Base-by-base conservation (phyloP, 2,329 filamentous ascomycete genomes). In the Calonectria naviculata region DNA sequence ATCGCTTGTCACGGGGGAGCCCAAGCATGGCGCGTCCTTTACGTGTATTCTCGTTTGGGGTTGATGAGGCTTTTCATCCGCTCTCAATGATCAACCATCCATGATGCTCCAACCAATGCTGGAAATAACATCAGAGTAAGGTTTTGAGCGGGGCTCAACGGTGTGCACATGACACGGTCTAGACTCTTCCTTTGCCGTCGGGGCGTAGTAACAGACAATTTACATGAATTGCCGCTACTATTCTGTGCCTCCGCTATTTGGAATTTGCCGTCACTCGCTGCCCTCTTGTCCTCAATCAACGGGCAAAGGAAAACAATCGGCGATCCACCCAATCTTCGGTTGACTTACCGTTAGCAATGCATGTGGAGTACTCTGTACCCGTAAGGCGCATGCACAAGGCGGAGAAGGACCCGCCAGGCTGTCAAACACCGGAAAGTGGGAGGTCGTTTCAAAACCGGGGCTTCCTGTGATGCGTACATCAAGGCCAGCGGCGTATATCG, bases 351-450 rank as follows among this genome's bases (percentile, higher is more conserved):
- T 36, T 17, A 38, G 52, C 52, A 56, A 56, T 56, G 52, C 52
- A 56, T 36, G 52, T 56, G 52, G 52, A 21, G 52, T 26, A 54
- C 28, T 15, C 17, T 29, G 12, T 62, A n/a, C 1, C 28, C 13
- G 56, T 46, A 46, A n/a, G 42, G 42, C 42, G 42, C 21, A 46
- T 12, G 21, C 8, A 24, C 42, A 46, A 24, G n/a, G 42, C 10
- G n/a, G 42, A 46, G 10, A n/a, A 21, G 52, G 52, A 56, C 52
- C 52, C 31, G 52, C 52, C 52, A 56, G 52, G 31, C 52, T 38
- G 52, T 38, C 52, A 36, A 56, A 56, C 52, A 56, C 21, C 52
- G 52, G 52, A 56, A 56, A 56, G 52, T 56, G 52, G 52, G 52
- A 56, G 52, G 52, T 38, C 52, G 52, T 56, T 56, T 36, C 52